Conservation (phyloP, 352 stramenopile species). For the Pythium aristosporum region DNA sequence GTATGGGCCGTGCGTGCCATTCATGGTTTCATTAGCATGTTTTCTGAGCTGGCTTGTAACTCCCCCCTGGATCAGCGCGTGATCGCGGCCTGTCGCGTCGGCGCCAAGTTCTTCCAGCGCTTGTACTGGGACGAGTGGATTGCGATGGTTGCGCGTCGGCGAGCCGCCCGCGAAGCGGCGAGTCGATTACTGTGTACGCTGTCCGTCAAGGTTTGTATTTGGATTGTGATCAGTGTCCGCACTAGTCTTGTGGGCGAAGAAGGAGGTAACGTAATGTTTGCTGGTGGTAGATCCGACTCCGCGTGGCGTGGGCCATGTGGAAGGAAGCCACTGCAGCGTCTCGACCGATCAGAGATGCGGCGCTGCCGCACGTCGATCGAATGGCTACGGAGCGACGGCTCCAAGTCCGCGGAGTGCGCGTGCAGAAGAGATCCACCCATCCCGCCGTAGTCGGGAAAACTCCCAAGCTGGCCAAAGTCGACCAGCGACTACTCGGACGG, state of each 20-base stretch:
- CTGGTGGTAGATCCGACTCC: slow-evolving; percentile 5
- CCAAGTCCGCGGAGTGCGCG: slow-evolving; percentile 15
- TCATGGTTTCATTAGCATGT: background rate
- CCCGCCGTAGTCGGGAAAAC: background rate
- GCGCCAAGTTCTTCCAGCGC: slow-evolving; percentile 40
- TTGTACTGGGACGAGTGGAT: slow-evolving; percentile 39
- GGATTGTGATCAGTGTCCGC: background rate
- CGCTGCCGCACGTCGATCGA: background rate
- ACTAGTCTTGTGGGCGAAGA: background rate
- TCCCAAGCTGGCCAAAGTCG: background rate
- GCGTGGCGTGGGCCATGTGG: background rate
- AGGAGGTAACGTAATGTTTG: background rate
- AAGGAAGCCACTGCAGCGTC: background rate
- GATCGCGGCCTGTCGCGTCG: slow-evolving; percentile 42
- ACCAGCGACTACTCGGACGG: background rate
- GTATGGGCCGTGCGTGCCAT: slow-evolving; percentile 8
- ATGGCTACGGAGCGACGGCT: slow-evolving; percentile 6
- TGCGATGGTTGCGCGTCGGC: slow-evolving; percentile 18
- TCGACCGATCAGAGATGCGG: background rate
- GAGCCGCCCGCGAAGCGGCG: background rate
- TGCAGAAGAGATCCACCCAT: slow-evolving; percentile 1
- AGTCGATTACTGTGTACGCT: background rate
- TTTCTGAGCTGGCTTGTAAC: background rate
- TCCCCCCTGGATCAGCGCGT: slow-evolving; percentile 28
- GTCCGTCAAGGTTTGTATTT: background rate